Base-by-base conservation (phyloP, 164 flowering plant species). In the Amborella trichopoda region DNA sequence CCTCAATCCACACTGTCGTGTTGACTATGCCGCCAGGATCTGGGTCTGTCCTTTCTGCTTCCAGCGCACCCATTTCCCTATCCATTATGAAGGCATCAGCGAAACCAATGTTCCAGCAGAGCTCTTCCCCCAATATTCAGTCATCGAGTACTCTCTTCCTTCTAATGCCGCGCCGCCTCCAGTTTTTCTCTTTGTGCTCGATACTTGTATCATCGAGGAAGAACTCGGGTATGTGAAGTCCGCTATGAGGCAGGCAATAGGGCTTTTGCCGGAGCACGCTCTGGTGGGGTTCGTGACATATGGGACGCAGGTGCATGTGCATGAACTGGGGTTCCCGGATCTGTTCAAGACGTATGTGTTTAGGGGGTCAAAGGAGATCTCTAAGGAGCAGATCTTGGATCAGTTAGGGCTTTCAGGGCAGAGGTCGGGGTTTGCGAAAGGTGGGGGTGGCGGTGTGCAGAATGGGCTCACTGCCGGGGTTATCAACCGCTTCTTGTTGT, bases 301-400 rank as follows among this genome's bases (percentile, higher is more conserved):
- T 52, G 99, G 99, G 44, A 91, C 96, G 3, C 96, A 87, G 71
- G 96, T 83, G 24, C 96, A 91, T 64, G 99, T 91, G 43, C 87
- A 91, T 43, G 99, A 91, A 40, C 50, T 91, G 42, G 99, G 96
- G 23, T 91, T 81, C 60, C 45, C 82, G 10, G 99, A 91, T 25
- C 61, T 87, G 81, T 64, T 80, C 1, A 91, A 84, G 64, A 93
- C 84, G 22, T 91, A 76, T 49, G 80, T 91, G 13, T 91, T 91
- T 51, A 55, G 88, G 19, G 99, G 99, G 2, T 62, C 53, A 0
- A 91, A 87, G 61, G 99, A 91, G 62, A 57, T 87, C 33, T 21
- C 71, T 0, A 84, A 82, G 56, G 98, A 91, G 5, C 93, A 81
- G 82, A 72, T 91, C 53, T 59, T 91, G 82, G 90, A 83, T 62